These are phyloP conservation scores for Diddensiella transvaalensis DNA, from an alignment of 805 yeast species.

Conservation along the genomic window DNA sequence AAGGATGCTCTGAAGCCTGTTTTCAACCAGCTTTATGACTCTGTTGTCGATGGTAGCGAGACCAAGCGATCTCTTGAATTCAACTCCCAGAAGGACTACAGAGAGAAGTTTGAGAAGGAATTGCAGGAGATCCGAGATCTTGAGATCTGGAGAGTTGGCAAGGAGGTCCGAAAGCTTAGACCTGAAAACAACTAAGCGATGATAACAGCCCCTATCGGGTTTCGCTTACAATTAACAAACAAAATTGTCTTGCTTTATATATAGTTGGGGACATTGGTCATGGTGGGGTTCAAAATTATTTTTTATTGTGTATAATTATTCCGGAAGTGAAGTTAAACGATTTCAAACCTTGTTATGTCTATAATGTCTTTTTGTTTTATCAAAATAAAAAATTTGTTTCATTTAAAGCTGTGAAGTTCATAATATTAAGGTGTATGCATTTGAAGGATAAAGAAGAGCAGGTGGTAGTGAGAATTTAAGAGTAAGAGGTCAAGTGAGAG, in stretches of 20 bases:
- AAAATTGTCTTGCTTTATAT: not conserved
- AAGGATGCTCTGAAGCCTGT: conserved; percentile 98
- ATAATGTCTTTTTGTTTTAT: conserved; percentile 5
- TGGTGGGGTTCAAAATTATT: conserved; percentile 1
- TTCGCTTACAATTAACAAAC: no score
- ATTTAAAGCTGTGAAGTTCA: no score
- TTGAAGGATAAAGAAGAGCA: no score
- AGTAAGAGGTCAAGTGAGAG: no score
- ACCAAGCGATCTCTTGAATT: conserved; percentile 97
- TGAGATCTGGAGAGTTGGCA: conserved; percentile 99
- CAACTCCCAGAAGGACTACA: conserved; percentile 98
- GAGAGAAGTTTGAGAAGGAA: conserved; percentile 93
- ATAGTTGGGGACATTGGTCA: not conserved
- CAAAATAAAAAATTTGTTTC: conserved; percentile 7
- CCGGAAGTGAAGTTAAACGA: conserved; percentile 27
- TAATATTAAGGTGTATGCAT: no score
- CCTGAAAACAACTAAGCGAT: conserved; percentile 88
- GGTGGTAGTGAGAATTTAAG: no score
- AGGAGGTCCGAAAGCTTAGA: conserved; percentile 99
- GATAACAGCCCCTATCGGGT: no score
- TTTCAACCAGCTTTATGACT: conserved; percentile 90
- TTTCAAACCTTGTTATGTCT: conserved; percentile 13
- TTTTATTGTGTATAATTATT: conserved; percentile 21
- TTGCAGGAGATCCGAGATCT: conserved; percentile 88
- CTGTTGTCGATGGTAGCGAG: conserved; percentile 94